Base-by-base conservation (phyloP, 306 rosid species). In the Elaeagnus macrophylla region DNA sequence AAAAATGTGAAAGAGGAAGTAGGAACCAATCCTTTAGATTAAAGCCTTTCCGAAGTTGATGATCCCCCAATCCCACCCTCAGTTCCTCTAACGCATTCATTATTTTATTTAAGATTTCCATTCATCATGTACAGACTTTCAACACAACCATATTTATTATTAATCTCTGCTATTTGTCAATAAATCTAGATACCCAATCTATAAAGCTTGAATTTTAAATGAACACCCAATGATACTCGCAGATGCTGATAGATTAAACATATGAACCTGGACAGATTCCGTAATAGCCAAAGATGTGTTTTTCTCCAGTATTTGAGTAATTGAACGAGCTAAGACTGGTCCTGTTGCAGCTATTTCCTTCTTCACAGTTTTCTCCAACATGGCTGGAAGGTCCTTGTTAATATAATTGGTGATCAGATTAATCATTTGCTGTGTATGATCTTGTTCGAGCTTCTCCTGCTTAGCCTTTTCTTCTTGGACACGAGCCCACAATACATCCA, bases 401-500 rank as follows among this genome's bases (percentile, higher is more conserved):
- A 67, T 46, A 54, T 39, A 72, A 79, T 69, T 79, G 64, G 86
- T 71, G 59, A 83, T 69, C 77, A 77, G 52, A 65, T 75, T 80
- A 11, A 72, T 80, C 32, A 72, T 72, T 59, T 83, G 91, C 62
- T 77, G 91, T 37, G 62, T 67, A 48, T 35, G 78, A 41, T 80
- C 91, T 59, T 54, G 79, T 71, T 79, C 86, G 61, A 75, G 56
- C 72, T 77, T 80, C 72, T 79, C 83, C 59, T 77, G 76, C 73
- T 83, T 83, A 64, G 75, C 72, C 70, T 72, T 77, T 69, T 83
- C 91, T 59, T 83, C 91, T 50, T 75, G 83, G 44, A 80, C 57
- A 54, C 74, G 82, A 55, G 84, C 84, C 83, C 86, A 80, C 52
- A 80, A 67, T 52, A 82, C 84, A 67, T 83, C 91, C 10, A 59